Conservation (phyloP, 2,329 filamentous ascomycete genomes). For the Aspergillus sp. region DNA sequence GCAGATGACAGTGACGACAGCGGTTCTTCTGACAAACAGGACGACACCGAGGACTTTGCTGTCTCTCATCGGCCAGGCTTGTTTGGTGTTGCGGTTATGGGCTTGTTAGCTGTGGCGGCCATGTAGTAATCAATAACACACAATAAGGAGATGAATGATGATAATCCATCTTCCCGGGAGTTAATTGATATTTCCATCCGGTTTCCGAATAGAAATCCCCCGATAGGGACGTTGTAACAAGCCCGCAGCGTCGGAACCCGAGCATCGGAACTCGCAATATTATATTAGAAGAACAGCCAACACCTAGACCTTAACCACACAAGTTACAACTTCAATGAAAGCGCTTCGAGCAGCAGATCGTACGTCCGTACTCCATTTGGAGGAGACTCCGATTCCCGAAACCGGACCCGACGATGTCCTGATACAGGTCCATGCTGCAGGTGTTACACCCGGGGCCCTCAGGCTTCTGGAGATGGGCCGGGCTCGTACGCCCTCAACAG, state of each 20-base stretch:
- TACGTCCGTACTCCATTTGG: not conserved
- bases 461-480: not conserved
- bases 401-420: not conserved
- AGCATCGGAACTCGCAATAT: not conserved
- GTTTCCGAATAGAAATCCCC: not conserved
- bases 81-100: not conserved
- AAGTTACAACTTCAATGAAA: not conserved
- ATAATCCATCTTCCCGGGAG: not conserved
- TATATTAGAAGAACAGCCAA: not conserved
- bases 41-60: not conserved
- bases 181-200: not conserved
- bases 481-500: not conserved
- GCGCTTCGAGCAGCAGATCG: not conserved
- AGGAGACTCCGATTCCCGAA: not conserved
- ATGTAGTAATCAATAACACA: not conserved
- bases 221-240: not conserved
- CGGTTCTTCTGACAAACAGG: not conserved
- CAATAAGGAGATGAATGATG: not conserved
- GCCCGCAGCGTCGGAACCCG: not conserved
- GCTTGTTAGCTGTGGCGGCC: not conserved
- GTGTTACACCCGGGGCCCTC: not conserved
- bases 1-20: not conserved
- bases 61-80: not conserved
- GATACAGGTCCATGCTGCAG: not conserved
- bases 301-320: no score